Percentiles rank a stretch among this genome's conserved stretches.
Evolutionary conservation across 495 filamentous ascomycete species (phyloP).

Genomic region (Xylaria venustula): DNA sequence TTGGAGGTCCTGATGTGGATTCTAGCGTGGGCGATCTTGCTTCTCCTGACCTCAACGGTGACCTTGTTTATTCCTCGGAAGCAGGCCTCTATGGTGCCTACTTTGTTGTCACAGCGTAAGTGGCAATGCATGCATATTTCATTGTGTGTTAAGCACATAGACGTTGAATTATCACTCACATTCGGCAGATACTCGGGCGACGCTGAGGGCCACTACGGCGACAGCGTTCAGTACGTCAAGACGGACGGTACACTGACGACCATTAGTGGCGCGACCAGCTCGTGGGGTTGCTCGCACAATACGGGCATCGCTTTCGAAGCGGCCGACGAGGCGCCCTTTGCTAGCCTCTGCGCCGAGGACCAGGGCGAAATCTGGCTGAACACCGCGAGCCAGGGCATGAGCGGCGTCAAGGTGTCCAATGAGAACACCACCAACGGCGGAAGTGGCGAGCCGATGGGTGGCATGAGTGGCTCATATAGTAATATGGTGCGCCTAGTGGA

Average conservation of each 20-base stretch:
- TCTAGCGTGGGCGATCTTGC: conserved; percentile 29
- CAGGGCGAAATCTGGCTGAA: conserved; percentile 60
- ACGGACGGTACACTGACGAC: conserved; percentile 32
- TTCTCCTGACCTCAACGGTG: conserved; percentile 54
- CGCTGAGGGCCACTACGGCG: conserved; percentile 53
- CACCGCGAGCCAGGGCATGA: conserved; percentile 51
- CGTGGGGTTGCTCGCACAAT: conserved; percentile 59
- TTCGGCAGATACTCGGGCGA: conserved; percentile 38
- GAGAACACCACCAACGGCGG: conserved; percentile 56
- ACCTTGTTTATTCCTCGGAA: conserved; percentile 52
- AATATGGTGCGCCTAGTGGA: conserved; percentile 45
- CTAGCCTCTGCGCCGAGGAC: conserved; percentile 55
- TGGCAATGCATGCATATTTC: too few species aligned
- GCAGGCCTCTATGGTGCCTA: conserved; percentile 53
- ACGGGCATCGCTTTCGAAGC: conserved; percentile 58
- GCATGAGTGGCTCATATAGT: conserved; percentile 55
- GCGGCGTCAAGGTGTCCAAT: conserved; percentile 54
- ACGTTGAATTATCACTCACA: too few species aligned
- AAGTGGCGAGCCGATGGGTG: conserved; percentile 54
- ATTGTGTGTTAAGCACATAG: too few species aligned
- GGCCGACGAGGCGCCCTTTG: conserved; percentile 48
- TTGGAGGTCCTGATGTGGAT: conserved; percentile 52
- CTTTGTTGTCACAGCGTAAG: conserved; percentile 49
- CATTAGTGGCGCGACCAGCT: conserved; percentile 45
- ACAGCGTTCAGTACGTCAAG: conserved; percentile 52